Percentiles rank a stretch among this genome's conserved stretches.
Evolutionary conservation across 352 stramenopile genomes (phyloP).

Genomic region (Globisporangium paroecandrum): DNA sequence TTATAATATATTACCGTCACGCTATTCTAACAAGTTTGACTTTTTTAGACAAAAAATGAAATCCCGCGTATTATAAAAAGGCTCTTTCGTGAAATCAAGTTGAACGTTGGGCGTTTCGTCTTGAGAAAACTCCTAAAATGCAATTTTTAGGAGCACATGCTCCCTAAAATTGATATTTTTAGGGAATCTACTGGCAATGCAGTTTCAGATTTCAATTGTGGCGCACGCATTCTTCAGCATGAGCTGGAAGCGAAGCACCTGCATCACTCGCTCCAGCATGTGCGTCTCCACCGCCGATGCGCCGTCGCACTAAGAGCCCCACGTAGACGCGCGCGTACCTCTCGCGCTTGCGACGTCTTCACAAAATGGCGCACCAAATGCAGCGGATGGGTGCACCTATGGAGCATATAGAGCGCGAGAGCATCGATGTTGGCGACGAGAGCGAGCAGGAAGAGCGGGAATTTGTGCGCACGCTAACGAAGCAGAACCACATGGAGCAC

Average conservation of each 20-base stretch:
- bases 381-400: background rate
- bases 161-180: too few relatives aligned
- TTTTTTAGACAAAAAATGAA: too few relatives aligned
- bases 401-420: background rate
- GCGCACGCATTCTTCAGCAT: background rate
- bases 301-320: background rate
- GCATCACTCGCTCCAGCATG: background rate
- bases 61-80: too few relatives aligned
- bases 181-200: too few relatives aligned
- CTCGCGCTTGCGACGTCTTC: background rate
- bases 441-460: constrained; percentile 7
- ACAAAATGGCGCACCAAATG: background rate
- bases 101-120: too few relatives aligned
- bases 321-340: background rate
- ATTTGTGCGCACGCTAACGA: constrained; percentile 14
- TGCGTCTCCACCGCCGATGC: background rate
- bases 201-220: too few relatives aligned
- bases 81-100: too few relatives aligned
- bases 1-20: too few relatives aligned
- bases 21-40: too few relatives aligned
- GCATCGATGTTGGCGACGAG: background rate
- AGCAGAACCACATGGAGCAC: constrained; percentile 19
- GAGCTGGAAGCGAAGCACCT: background rate
- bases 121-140: too few relatives aligned
- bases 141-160: too few relatives aligned